A percentile compares a stretch with the other conserved stretches of the same genome.
phyloP scores from a whole-genome alignment of 495 filamentous ascomycete species.

The Talaromyces adpressus region DNA sequence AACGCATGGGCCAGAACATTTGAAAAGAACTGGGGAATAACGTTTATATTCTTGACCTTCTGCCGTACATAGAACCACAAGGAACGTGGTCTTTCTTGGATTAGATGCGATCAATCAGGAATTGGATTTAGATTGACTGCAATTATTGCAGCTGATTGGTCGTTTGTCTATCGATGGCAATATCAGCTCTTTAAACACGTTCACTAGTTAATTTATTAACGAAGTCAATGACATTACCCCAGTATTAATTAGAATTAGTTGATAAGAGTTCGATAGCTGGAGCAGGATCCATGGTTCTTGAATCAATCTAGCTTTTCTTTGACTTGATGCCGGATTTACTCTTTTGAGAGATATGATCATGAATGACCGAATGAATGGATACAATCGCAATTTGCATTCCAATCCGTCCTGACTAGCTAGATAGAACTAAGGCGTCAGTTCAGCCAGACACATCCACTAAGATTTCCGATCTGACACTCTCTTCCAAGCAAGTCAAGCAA shows the following conservation, averaged over 20 bases:
- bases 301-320: background rate
- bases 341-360: background rate
- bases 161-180: background rate
- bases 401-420: background rate
- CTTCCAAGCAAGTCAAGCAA: background rate
- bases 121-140: background rate
- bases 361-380: background rate
- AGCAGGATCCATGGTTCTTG: background rate
- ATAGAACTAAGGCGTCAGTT: background rate
- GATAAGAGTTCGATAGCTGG: background rate
- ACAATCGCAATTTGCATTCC: background rate
- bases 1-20: background rate
- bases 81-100: background rate
- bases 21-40: background rate
- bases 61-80: too few species aligned
- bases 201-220: background rate
- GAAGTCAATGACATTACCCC: background rate
- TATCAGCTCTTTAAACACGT: background rate
- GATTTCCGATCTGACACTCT: background rate
- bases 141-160: background rate
- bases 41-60: background rate
- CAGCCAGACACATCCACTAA: background rate
- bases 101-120: background rate
- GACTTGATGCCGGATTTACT: background rate
- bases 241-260: background rate